Base-by-base conservation (phyloP, 2,329 filamentous ascomycete genomes). In the Dothistroma septosporum region DNA sequence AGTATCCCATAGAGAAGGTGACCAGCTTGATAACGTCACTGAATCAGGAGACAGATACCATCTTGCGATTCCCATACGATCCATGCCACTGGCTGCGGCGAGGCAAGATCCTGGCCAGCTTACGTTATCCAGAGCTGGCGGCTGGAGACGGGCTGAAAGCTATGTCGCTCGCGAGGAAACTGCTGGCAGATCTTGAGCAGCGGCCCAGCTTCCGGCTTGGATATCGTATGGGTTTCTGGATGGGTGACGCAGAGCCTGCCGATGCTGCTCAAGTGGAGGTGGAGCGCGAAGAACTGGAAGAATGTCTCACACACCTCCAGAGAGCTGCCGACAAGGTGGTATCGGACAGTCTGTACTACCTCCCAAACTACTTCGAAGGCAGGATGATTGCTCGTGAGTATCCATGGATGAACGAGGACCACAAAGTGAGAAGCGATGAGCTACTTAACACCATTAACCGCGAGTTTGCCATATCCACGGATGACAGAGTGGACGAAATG, bases 91-190 rank as follows among this genome's bases (percentile, higher is more conserved):
- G 71, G 71, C 56, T 68, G 2, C 12, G 24, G 9, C 66, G 71
- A 12, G 62, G 64, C 8, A 19, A 60, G 8, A 67, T 62, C 1
- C 56, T 72, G 5, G 46, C 31, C 12, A 10, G 46, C 0, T 33
- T 72, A 22, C 60, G 61, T 5, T 71, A 69, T 46, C 70, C 72
- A 2, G 72, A 73, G 52, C 64, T 73, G 4, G 71, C 69, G 10
- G 62, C 65, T 4, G 71, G 70, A 10, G 71, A 72, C 55, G 66
- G 66, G 0, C 56, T 61, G 24, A 73, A 72, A 53, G 66, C 68
- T 2, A n/a, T 47, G 4, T 52, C 64, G 4, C 63, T 72, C 14
- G 67, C 64, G 48, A 35, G 59, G 14, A 52, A 55, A 4, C 12
- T 66, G 9, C 55, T 68, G 4, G 33, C 32, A 7, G 44, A 50